phyloP scores from a whole-genome alignment of 2,329 filamentous ascomycete genomes.

The Chlorencoelia australis region DNA sequence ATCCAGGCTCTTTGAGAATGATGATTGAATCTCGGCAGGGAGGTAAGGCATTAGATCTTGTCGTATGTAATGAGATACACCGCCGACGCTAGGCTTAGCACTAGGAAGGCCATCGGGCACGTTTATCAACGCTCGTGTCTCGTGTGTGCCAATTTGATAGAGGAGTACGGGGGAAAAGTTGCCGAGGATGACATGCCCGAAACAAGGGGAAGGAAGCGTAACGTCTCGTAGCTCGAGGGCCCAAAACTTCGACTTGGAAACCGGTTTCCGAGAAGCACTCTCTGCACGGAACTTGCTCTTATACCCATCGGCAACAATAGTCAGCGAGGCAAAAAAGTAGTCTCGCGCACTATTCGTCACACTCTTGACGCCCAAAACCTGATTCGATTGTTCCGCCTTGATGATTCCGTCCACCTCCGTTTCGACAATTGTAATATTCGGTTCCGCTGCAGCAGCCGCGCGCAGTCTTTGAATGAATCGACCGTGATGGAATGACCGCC shows the following conservation, averaged over 20 bases:
- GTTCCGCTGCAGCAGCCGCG: not conserved
- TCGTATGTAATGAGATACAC: slow-evolving; percentile 72
- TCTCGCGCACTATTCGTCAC: not conserved
- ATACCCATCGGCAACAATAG: not conserved
- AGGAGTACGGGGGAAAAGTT: slow-evolving; percentile 70
- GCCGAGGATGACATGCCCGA: slow-evolving; percentile 81
- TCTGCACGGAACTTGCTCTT: not conserved
- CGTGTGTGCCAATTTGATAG: slow-evolving; percentile 93
- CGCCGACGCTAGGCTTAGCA: slow-evolving; percentile 63
- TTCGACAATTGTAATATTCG: not conserved
- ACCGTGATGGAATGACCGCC: slow-evolving; percentile 85
- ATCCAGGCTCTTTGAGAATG: slow-evolving; percentile 89
- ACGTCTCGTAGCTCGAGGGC: not conserved
- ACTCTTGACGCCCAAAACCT: not conserved
- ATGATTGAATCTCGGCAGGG: slow-evolving; percentile 59
- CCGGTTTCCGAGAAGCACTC: not conserved
- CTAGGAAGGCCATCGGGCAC: slow-evolving; percentile 68
- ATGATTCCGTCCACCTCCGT: not conserved
- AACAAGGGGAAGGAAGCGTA: too few relatives aligned
- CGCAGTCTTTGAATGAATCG: slow-evolving; percentile 80
- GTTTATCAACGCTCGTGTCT: slow-evolving; percentile 83
- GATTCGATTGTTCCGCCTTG: not conserved
- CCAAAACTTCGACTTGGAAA: not conserved
- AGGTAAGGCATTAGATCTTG: slow-evolving; percentile 72
- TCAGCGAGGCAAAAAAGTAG: not conserved